Base-by-base conservation (phyloP, 2,329 filamentous ascomycete genomes). In the Bipolaris sorokiniana region DNA sequence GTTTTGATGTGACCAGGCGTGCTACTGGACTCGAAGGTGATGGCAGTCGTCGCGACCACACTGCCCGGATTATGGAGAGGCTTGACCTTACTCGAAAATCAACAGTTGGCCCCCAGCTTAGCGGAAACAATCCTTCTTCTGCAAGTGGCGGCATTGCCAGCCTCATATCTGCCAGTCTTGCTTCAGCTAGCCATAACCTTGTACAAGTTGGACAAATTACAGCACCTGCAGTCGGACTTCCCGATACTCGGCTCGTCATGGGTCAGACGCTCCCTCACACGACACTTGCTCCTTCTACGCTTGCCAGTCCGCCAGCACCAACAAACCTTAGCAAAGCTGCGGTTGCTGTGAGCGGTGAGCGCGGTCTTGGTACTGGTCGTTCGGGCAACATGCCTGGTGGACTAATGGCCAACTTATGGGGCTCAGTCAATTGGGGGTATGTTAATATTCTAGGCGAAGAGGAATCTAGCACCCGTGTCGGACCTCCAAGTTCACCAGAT, bases 361-460 rank as follows among this genome's bases (percentile, higher is more conserved):
- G 89, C 58, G 86, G 87, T 1, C 81, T 92, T 54, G 84, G 84
- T 3, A 76, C 87, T 16, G 87, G 87, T n/a, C 78, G 79, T 47
- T 80, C 80, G 58, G 85, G 89, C 40, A 85, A 85, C 20, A 86
- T 97, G 77, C 91, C 93, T 1, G 90, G 90, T 48, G 92, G 91
- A 13, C 87, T 97, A 59, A 86, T 97, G 81, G 93, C 93, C 31
- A 98, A 98, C 73, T 85, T 96, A 54, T 98, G 94, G 94, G 94
- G 94, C 48, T 96, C 88, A 69, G 90, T 87, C 54, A 88, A 92
- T 45, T 97, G 92, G 91, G 86, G 86, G 13, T 85, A 86, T 62
- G 78, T 90, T 56, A 89, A 89, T 63, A 82, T 83, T 33, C 73
- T 89, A 34, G 84, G 84, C 64, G 78, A 80, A 18, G 83, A 85